These are phyloP conservation scores for Calonectria pauciramosa DNA, from an alignment of 2,329 filamentous ascomycete genomes.

Conservation along the genomic window DNA sequence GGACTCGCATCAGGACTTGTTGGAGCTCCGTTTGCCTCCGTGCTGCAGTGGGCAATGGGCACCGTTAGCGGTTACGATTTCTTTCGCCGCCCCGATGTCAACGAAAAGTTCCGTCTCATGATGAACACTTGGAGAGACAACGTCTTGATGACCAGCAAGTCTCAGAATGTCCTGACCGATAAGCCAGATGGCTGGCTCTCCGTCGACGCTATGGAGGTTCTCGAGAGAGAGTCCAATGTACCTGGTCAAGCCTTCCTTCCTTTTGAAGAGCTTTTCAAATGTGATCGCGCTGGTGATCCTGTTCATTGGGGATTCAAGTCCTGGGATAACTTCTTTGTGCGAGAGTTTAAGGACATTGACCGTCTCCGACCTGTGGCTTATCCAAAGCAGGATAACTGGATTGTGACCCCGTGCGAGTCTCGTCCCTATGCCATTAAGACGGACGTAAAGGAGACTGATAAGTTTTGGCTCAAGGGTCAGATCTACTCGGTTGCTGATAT, in stretches of 20 bases:
- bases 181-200: slow-evolving; percentile 8
- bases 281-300: not conserved
- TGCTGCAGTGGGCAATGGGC: slow-evolving; percentile 30
- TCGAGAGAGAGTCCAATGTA: slow-evolving; percentile 23
- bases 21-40: slow-evolving; percentile 22
- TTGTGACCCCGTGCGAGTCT: not conserved
- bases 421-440: too few relatives aligned
- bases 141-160: not conserved
- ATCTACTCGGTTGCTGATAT: too few relatives aligned
- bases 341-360: slow-evolving; percentile 13
- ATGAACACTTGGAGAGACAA: slow-evolving; percentile 19
- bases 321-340: slow-evolving; percentile 27
- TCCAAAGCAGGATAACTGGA: not conserved
- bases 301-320: slow-evolving; percentile 11
- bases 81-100: not conserved
- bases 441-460: too few relatives aligned
- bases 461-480: too few relatives aligned
- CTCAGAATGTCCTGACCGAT: not conserved
- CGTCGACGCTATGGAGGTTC: not conserved
- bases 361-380: slow-evolving; percentile 8
- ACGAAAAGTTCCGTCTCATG: not conserved
- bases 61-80: slow-evolving; percentile 27
- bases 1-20: not conserved
- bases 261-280: slow-evolving; percentile 23
- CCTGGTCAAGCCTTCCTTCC: not conserved